phyloP scores from a whole-genome alignment of 805 yeast genomes.

The Hanseniaspora mollemarum region DNA sequence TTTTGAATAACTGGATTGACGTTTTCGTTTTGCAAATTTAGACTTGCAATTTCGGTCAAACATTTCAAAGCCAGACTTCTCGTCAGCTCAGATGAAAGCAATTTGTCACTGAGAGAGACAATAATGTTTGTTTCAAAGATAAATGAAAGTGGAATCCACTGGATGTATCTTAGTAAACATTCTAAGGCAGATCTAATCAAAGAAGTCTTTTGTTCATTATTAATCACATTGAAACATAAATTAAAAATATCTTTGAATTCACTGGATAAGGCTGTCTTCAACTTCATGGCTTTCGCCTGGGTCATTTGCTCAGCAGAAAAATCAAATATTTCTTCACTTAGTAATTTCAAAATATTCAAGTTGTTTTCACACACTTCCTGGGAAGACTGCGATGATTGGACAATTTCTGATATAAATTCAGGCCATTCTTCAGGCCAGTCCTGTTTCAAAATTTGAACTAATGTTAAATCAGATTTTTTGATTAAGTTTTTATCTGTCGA shows the following conservation, averaged over 20 bases:
- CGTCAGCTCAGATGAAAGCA: constrained; percentile 64
- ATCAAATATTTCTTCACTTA: constrained; percentile 94
- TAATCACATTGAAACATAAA: constrained; percentile 85
- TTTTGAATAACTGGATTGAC: constrained; percentile 32
- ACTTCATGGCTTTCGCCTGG: constrained; percentile 76
- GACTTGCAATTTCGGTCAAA: constrained; percentile 75
- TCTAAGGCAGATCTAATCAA: constrained; percentile 74
- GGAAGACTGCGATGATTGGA: constrained; percentile 68
- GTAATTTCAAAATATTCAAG: constrained; percentile 78
- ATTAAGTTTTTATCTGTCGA: constrained; percentile 73
- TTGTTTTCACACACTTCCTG: constrained; percentile 95
- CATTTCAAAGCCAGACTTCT: constrained; percentile 82
- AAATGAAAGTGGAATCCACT: constrained; percentile 88
- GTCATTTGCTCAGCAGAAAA: constrained; percentile 94
- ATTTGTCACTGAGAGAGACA: constrained; percentile 59
- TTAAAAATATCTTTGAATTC: constrained; percentile 91
- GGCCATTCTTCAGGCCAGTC: constrained; percentile 99
- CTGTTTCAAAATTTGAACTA: constrained; percentile 88
- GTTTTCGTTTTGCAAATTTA: constrained; percentile 28
- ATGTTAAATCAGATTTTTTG: constrained; percentile 83
- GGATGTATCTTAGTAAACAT: constrained; percentile 71
- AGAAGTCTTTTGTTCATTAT: constrained; percentile 65
- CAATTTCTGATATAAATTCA: constrained; percentile 85
- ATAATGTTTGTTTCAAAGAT: constrained; percentile 80
- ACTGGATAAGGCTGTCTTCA: constrained; percentile 72